These are phyloP conservation scores for Kwoniella botswanensis DNA, from an alignment of 768 basidiomycete genomes.

Conservation along the genomic window DNA sequence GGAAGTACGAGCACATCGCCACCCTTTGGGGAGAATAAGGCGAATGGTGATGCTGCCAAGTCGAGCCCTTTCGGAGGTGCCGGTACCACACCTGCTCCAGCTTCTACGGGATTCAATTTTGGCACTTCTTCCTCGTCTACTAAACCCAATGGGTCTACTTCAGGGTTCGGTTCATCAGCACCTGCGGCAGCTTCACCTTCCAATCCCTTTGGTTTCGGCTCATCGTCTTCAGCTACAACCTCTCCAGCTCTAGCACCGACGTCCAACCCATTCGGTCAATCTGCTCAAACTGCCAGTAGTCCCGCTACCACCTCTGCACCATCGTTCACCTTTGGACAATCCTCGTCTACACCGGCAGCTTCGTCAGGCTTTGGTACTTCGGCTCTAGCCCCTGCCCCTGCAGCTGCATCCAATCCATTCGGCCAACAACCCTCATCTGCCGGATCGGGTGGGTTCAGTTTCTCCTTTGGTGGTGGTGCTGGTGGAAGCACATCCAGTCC, in stretches of 20 bases:
- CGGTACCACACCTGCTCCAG: slow-evolving; percentile 16
- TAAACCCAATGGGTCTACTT: slow-evolving; percentile 7
- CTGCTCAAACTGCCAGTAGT: slow-evolving; percentile 16
- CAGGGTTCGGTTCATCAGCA: slow-evolving; percentile 9
- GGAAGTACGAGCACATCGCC: slow-evolving; percentile 6
- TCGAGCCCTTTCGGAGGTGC: slow-evolving; percentile 19
- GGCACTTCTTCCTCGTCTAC: slow-evolving; percentile 9
- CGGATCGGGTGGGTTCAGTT: slow-evolving; percentile 14
- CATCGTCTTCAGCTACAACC: slow-evolving; percentile 1
- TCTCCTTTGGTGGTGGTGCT: slow-evolving; percentile 17
- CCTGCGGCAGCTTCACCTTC: slow-evolving; percentile 10
- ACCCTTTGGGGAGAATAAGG: slow-evolving; percentile 1
- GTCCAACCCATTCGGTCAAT: slow-evolving; percentile 27
- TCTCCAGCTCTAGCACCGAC: slow-evolving; percentile 19
- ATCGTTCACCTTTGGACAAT: slow-evolving; percentile 19
- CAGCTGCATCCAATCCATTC: slow-evolving; percentile 22
- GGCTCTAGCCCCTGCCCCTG: slow-evolving; percentile 1
- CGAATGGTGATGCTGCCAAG: slow-evolving; percentile 19
- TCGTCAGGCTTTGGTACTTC: slow-evolving; percentile 9
- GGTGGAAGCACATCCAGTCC: slow-evolving; percentile 12
- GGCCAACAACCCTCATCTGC: slow-evolving; percentile 11
- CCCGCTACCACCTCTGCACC: slow-evolving; percentile 9
- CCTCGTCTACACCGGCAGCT: slow-evolving; percentile 1
- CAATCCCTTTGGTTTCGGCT: slow-evolving; percentile 24
- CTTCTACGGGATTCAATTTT: slow-evolving; percentile 17